Conservation (phyloP, 495 filamentous ascomycete genomes). For the Extremus antarcticus region DNA sequence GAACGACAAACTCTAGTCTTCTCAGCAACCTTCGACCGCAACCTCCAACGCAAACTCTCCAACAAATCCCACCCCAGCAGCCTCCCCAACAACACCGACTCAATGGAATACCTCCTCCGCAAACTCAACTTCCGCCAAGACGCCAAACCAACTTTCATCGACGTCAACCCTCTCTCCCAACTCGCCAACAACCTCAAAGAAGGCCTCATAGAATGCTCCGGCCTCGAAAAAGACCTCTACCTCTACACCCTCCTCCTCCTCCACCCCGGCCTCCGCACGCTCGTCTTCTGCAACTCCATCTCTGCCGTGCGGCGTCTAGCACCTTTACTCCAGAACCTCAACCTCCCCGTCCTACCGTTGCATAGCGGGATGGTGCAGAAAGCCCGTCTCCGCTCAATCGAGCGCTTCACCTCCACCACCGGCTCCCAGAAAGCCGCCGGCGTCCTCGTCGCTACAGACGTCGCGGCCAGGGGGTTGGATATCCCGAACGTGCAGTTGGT, state of each 20-base stretch:
- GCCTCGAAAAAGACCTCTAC: slow-evolving; percentile 92
- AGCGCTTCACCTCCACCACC: slow-evolving; percentile 57
- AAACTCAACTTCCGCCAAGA: slow-evolving; percentile 69
- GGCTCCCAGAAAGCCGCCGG: slow-evolving; percentile 30
- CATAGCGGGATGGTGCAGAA: slow-evolving; percentile 96
- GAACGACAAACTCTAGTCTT: slow-evolving; percentile 85
- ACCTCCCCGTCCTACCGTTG: slow-evolving; percentile 63
- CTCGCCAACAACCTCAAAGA: slow-evolving; percentile 82
- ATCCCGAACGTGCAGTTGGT: slow-evolving; percentile 80
- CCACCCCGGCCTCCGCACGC: slow-evolving; percentile 51
- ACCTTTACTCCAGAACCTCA: slow-evolving; percentile 73
- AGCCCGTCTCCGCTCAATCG: slow-evolving; percentile 83
- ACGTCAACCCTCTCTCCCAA: slow-evolving; percentile 75
- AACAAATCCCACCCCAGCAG: slow-evolving; percentile 62
- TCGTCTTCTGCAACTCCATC: slow-evolving; percentile 94
- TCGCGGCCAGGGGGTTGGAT: slow-evolving; percentile 92
- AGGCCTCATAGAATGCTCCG: slow-evolving; percentile 80
- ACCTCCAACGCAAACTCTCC: slow-evolving; percentile 76
- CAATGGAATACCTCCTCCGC: slow-evolving; percentile 84
- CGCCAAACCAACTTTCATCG: slow-evolving; percentile 76
- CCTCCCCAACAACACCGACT: slow-evolving; percentile 60
- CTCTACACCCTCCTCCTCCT: slow-evolving; percentile 80
- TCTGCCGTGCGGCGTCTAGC: slow-evolving; percentile 78
- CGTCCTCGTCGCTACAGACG: slow-evolving; percentile 87
- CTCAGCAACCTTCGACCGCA: slow-evolving; percentile 88